Evolutionary conservation across 83 land plant species (phyloP).

Genomic region (Isoetes engelmannii): DNA sequence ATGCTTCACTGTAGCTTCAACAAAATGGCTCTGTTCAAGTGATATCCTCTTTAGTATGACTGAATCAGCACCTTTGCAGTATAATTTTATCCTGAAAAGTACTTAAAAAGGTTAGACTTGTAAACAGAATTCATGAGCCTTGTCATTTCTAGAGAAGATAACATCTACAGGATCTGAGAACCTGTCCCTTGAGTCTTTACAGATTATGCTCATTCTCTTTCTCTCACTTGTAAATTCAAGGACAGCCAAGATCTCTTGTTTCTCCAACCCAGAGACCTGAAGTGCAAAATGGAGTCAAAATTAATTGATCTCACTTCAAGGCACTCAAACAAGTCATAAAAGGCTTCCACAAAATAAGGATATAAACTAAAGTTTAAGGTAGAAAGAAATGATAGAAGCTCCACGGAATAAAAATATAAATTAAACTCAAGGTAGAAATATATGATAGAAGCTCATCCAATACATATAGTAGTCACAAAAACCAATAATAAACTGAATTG

Average conservation of each 20-base stretch:
- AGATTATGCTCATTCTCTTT: constrained; percentile 40
- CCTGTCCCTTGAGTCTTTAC: constrained; percentile 30
- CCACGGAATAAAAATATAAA: no score
- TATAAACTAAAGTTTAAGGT: no score
- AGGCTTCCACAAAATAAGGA: no score
- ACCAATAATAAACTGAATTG: no score
- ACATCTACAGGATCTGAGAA: neutral
- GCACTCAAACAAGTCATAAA: neutral
- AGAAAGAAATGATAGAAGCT: no score
- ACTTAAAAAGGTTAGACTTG: neutral
- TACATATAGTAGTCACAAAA: no score
- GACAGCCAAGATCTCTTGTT: constrained; percentile 24
- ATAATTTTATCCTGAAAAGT: constrained; percentile 28
- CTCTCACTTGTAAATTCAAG: constrained; percentile 35
- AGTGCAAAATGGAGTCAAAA: constrained; percentile 5
- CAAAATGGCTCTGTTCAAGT: constrained; percentile 15
- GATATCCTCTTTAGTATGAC: constrained; percentile 23
- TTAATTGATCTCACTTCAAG: neutral
- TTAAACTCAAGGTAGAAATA: neutral
- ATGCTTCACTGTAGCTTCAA: constrained; percentile 23
- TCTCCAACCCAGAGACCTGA: constrained; percentile 24
- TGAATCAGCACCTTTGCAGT: constrained; percentile 40
- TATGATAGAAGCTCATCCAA: no score
- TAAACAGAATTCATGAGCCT: neutral
- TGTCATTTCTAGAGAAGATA: neutral